Conservation (phyloP, 768 basidiomycete species). For the Lactarius evosmus region DNA sequence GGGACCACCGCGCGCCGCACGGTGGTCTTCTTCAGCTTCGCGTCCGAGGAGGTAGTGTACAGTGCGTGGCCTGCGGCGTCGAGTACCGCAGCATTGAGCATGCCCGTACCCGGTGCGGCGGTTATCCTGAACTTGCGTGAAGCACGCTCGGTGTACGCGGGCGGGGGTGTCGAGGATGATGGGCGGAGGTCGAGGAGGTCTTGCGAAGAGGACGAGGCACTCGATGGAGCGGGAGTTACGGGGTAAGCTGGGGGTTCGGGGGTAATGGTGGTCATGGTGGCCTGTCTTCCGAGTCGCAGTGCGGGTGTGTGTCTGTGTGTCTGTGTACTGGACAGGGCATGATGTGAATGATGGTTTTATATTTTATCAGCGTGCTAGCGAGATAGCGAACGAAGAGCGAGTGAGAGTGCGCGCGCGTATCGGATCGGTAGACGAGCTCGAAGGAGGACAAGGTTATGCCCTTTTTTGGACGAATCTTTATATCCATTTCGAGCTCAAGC, state of each 20-base stretch:
- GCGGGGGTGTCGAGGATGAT: constrained; percentile 17
- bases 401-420: neutral
- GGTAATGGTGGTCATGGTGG: neutral
- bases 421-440: neutral
- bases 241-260: constrained; percentile 15
- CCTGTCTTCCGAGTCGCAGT: neutral
- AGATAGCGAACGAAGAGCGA: neutral
- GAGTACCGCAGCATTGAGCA: constrained; percentile 21
- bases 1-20: constrained; percentile 3
- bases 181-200: constrained; percentile 4
- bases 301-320: neutral
- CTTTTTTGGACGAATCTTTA: constrained; percentile 17
- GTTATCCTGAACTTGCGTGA: constrained; percentile 16
- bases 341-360: constrained; percentile 11
- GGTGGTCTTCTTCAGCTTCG: constrained; percentile 23
- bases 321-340: neutral
- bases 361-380: neutral
- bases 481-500: constrained; percentile 7
- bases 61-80: constrained; percentile 8
- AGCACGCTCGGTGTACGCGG: constrained; percentile 16
- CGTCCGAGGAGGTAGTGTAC: constrained; percentile 14
- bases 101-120: constrained; percentile 14
- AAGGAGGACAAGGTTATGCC: constrained; percentile 21
- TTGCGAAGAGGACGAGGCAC: neutral
- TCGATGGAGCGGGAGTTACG: neutral